These are phyloP conservation scores for Ambrosia hybrid DNA, from an alignment of 140 eudicot species.

Conservation along the genomic window DNA sequence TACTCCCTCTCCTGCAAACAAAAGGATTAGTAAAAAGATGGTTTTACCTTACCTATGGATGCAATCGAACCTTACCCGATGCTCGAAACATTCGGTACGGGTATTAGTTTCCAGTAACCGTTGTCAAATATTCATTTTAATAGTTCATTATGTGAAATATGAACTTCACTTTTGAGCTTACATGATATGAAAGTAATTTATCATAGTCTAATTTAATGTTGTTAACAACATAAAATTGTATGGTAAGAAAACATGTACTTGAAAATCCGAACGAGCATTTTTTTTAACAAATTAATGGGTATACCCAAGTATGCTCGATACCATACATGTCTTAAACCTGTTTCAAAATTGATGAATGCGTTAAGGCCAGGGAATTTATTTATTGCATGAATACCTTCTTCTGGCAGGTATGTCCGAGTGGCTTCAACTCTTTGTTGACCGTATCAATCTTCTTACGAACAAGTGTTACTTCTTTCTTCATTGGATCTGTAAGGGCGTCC, in stretches of 20 bases:
- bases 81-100: no score
- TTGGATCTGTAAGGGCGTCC: conserved; percentile 87
- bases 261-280: not conserved
- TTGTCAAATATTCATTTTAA: no score
- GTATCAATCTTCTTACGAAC: conserved; percentile 89
- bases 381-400: conserved; percentile 60
- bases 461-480: conserved; percentile 73
- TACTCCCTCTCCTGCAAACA: conserved; percentile 43
- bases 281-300: no score
- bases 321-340: no score
- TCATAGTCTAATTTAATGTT: no score
- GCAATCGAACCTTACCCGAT: no score
- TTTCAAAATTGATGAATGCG: not conserved
- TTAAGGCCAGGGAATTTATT: not conserved
- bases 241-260: no score
- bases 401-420: conserved; percentile 76
- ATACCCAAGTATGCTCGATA: no score
- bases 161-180: no score
- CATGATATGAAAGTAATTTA: no score
- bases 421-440: conserved; percentile 85
- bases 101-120: no score
- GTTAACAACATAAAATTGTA: no score
- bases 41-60: not conserved
- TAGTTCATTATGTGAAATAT: not conserved
- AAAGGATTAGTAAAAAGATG: not conserved